These are phyloP conservation scores for Cyclostephanos invisitatus DNA, from an alignment of 108 stramenopile species.

Conservation along the genomic window DNA sequence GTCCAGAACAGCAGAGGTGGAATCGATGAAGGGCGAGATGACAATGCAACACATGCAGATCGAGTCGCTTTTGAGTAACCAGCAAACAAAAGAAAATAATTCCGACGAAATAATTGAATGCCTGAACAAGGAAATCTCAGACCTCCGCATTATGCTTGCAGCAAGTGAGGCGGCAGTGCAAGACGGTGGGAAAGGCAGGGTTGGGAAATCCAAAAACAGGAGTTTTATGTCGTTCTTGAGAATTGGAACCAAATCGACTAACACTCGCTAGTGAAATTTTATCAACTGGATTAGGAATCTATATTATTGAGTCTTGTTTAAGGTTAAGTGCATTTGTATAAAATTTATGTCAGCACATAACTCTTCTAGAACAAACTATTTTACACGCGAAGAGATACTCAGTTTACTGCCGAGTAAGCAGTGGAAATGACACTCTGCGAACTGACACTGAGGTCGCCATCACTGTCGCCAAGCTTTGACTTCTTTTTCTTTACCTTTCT, in stretches of 20 bases:
- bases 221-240: not conserved
- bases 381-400: no score
- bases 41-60: conserved; percentile 3
- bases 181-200: not conserved
- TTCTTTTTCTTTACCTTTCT: not conserved
- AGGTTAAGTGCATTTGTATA: no score
- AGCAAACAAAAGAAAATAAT: not conserved
- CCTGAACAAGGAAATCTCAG: not conserved
- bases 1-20: not conserved
- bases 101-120: not conserved
- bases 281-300: not conserved
- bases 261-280: not conserved
- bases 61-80: not conserved
- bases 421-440: not conserved
- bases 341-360: no score
- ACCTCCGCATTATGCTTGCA: not conserved
- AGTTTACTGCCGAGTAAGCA: not conserved
- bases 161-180: not conserved
- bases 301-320: no score
- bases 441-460: conserved; percentile 12
- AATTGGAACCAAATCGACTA: not conserved
- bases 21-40: conserved; percentile 2
- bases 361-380: no score
- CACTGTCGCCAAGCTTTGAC: not conserved
- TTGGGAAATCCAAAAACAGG: not conserved